Percentiles rank a stretch among this genome's conserved stretches.
Evolutionary conservation across 2,329 filamentous ascomycete species (phyloP).

Genomic region (Alternaria infectoria): DNA sequence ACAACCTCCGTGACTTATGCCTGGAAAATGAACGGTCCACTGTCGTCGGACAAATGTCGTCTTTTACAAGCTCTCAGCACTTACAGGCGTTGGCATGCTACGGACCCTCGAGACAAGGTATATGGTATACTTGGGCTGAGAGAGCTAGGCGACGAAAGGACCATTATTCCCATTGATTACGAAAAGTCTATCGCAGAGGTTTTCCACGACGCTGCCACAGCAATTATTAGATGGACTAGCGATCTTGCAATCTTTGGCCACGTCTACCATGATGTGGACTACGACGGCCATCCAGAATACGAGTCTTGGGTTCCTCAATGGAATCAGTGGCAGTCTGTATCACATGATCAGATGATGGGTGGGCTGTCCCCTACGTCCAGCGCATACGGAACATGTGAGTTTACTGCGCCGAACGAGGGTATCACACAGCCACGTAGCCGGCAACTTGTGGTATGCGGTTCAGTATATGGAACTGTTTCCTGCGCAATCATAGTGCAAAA

Average conservation of each 20-base stretch:
- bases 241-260: not conserved
- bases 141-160: not conserved
- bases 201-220: not conserved
- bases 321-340: not conserved
- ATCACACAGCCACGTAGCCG: not conserved
- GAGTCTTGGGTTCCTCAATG: not conserved
- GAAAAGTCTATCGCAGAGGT: not conserved
- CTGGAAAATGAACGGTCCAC: not conserved
- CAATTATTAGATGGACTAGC: not conserved
- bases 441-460: not conserved
- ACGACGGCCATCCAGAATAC: not conserved
- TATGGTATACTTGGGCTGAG: not conserved
- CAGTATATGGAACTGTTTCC: not conserved
- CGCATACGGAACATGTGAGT: not conserved
- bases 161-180: not conserved
- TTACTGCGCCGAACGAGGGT: not conserved
- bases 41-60: not conserved
- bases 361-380: not conserved
- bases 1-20: not conserved
- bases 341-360: not conserved
- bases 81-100: not conserved
- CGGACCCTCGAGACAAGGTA: not conserved
- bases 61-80: not conserved
- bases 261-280: not conserved
- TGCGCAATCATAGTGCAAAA: accelerated